Conservation (phyloP, 345 rosid species). For the Stellera chamaejasme region DNA sequence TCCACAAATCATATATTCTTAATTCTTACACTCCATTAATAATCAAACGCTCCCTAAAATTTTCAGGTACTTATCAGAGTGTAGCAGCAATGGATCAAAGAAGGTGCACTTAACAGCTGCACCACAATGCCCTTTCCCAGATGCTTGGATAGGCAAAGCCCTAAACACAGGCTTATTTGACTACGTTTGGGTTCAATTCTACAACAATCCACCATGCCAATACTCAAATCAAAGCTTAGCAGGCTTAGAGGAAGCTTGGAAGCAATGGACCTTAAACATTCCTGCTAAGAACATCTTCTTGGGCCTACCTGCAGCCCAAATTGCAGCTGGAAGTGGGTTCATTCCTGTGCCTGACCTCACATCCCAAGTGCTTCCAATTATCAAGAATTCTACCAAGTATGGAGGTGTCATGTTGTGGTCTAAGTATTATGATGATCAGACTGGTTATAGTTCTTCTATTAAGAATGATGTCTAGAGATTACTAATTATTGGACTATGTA, state of each 20-base stretch:
- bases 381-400: not conserved
- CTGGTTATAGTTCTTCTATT: not conserved
- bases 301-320: not conserved
- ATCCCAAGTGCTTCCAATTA: not conserved
- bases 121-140: not conserved
- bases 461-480: slow-evolving; percentile 1
- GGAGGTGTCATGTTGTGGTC: slow-evolving; percentile 3
- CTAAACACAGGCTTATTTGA: not conserved
- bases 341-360: not conserved
- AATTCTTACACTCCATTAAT: no score
- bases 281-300: not conserved
- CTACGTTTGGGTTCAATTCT: slow-evolving; percentile 5
- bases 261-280: slow-evolving; percentile 1
- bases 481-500: not conserved
- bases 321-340: slow-evolving; percentile 1
- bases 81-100: not conserved
- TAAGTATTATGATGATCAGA: slow-evolving; percentile 4
- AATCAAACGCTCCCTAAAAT: no score
- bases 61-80: not conserved
- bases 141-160: slow-evolving; percentile 1
- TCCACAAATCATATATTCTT: no score
- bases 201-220: slow-evolving; percentile 3
- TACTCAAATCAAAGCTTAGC: not conserved
- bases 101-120: not conserved
- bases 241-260: not conserved